Evolutionary conservation across 2,329 filamentous ascomycete species (phyloP).

Genomic region (Exophiala oligosperma): DNA sequence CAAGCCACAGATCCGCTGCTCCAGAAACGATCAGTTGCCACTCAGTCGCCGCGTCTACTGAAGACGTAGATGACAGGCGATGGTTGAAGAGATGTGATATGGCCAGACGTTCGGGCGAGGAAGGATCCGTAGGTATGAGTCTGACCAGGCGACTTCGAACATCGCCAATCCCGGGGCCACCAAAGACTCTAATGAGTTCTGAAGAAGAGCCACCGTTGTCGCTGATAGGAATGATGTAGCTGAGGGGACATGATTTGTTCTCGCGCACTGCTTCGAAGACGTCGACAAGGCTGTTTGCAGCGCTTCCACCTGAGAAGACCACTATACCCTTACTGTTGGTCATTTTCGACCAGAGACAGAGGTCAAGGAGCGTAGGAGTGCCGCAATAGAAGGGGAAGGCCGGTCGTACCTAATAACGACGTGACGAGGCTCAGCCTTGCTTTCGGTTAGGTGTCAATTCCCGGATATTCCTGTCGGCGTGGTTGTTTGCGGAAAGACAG

Average conservation of each 20-base stretch:
- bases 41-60: constrained; percentile 64
- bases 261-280: constrained; percentile 71
- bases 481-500: background rate
- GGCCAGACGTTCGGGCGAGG: constrained; percentile 66
- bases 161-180: constrained; percentile 83
- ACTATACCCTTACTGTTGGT: constrained; percentile 59
- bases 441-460: background rate
- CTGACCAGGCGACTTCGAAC: constrained; percentile 81
- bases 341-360: constrained; percentile 1
- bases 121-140: constrained; percentile 70
- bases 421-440: background rate
- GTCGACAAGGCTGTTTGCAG: constrained; percentile 91
- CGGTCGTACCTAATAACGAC: background rate
- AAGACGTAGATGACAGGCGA: constrained; percentile 65
- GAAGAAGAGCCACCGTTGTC: constrained; percentile 95
- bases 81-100: constrained; percentile 87
- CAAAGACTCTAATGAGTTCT: constrained; percentile 90
- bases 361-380: background rate
- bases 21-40: constrained; percentile 91
- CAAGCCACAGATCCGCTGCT: constrained; percentile 71
- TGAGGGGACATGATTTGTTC: constrained; percentile 67
- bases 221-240: constrained; percentile 90
- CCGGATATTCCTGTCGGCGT: background rate
- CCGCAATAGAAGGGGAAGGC: background rate
- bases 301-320: constrained; percentile 88